Evolutionary conservation across 2,329 filamentous ascomycete genomes (phyloP).

Genomic region (Venturia effusa): DNA sequence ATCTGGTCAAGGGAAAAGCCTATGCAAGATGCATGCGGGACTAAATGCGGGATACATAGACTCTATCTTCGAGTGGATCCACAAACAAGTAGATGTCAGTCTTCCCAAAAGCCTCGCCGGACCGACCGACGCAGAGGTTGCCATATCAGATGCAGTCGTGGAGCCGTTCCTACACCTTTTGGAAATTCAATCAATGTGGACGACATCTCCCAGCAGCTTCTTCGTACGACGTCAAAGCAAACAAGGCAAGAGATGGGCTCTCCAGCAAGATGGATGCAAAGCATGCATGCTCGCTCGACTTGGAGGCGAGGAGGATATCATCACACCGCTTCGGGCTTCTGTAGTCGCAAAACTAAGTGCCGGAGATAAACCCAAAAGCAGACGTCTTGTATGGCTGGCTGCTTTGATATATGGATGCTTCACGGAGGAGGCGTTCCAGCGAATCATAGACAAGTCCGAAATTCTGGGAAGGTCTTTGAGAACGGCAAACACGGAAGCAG

Average conservation of each 20-base stretch:
- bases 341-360: neutral
- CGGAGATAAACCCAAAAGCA: neutral
- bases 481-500: neutral
- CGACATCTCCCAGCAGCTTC: neutral
- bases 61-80: slow-evolving; percentile 1
- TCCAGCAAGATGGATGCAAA: slow-evolving; percentile 8
- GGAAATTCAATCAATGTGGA: slow-evolving; percentile 7
- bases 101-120: neutral
- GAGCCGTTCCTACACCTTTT: neutral
- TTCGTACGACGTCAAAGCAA: neutral
- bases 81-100: slow-evolving; percentile 5
- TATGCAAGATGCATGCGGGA: slow-evolving; percentile 4
- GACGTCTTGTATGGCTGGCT: slow-evolving; percentile 2
- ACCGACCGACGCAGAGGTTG: neutral
- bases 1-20: neutral
- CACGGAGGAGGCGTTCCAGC: neutral
- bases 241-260: slow-evolving; percentile 1
- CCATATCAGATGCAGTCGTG: neutral
- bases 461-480: neutral
- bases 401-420: slow-evolving; percentile 2
- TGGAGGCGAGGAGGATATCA: slow-evolving; percentile 5
- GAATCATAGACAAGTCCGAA: neutral
- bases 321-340: slow-evolving; percentile 2
- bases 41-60: neutral
- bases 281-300: slow-evolving; percentile 9